Conservation (phyloP, 352 stramenopile genomes). For the Phytophthora lateralis region DNA sequence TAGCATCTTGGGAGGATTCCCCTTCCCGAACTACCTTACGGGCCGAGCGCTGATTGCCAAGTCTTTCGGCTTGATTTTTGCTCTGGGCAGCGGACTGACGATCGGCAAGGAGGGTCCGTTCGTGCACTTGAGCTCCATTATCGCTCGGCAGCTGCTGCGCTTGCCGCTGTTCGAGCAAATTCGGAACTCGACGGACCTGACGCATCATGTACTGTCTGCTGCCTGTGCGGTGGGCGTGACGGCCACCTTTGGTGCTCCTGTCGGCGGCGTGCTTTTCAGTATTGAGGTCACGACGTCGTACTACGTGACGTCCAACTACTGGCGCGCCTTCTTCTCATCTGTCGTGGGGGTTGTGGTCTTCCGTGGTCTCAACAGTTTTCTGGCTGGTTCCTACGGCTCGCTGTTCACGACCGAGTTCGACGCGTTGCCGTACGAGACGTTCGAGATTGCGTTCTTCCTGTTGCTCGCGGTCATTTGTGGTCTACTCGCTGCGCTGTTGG, state of each 20-base stretch:
- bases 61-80: slow-evolving; percentile 64
- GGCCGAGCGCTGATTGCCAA: slow-evolving; percentile 67
- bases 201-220: slow-evolving; percentile 69
- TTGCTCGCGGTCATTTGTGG: slow-evolving; percentile 85
- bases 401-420: slow-evolving; percentile 86
- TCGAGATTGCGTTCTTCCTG: slow-evolving; percentile 80
- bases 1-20: slow-evolving; percentile 75
- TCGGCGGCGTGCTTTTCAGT: slow-evolving; percentile 80
- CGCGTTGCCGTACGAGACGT: slow-evolving; percentile 70
- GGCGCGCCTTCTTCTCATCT: slow-evolving; percentile 90
- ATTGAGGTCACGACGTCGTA: slow-evolving; percentile 88
- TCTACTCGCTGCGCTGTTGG: slow-evolving; percentile 82
- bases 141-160: slow-evolving; percentile 65
- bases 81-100: slow-evolving; percentile 66
- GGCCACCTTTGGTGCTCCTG: slow-evolving; percentile 74
- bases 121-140: slow-evolving; percentile 79
- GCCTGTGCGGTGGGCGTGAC: slow-evolving; percentile 81
- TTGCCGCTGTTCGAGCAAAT: slow-evolving; percentile 71
- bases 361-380: slow-evolving; percentile 66
- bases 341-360: slow-evolving; percentile 88
- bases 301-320: slow-evolving; percentile 91
- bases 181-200: slow-evolving; percentile 58
- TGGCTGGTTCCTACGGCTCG: slow-evolving; percentile 63
- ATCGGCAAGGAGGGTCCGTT: slow-evolving; percentile 86
- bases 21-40: slow-evolving; percentile 69